Conservation (phyloP, 768 basidiomycete genomes). For the Pisolithus tinctorius region DNA sequence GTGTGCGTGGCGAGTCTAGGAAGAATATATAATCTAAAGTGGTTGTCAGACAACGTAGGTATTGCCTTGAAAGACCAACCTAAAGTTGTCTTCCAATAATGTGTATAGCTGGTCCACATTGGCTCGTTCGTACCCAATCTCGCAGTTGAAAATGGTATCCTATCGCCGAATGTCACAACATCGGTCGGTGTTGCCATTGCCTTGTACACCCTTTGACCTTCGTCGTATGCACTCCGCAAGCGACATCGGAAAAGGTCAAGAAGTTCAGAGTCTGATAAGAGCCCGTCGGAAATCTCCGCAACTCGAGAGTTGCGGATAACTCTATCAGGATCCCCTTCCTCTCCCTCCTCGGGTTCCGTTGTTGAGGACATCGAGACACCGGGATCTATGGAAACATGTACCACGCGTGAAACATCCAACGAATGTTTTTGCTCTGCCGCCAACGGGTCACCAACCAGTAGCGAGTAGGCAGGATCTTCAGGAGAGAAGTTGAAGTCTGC, state of each 20-base stretch:
- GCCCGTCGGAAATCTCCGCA: conserved; percentile 55
- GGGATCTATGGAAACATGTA: conserved; percentile 66
- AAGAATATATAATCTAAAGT: conserved; percentile 85
- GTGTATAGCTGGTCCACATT: conserved; percentile 83
- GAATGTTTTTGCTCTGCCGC: conserved; percentile 43
- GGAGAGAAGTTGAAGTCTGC: conserved; percentile 91
- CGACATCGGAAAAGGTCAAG: conserved; percentile 30
- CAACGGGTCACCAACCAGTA: conserved; percentile 61
- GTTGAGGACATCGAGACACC: conserved; percentile 30
- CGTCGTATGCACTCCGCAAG: conserved; percentile 67
- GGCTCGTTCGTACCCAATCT: conserved; percentile 65
- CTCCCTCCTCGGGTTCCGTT: conserved; percentile 26
- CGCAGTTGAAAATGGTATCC: conserved; percentile 33
- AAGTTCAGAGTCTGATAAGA: conserved; percentile 58
- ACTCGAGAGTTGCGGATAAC: conserved; percentile 69
- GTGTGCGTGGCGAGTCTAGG: conserved; percentile 35
- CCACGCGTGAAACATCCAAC: conserved; percentile 59
- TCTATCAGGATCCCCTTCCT: conserved; percentile 51
- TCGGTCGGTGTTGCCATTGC: conserved; percentile 7
- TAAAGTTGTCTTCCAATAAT: conserved; percentile 77
- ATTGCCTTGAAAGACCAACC: conserved; percentile 38
- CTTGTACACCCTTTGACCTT: conserved; percentile 31
- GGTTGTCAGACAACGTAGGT: conserved; percentile 4
- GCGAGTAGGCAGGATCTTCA: conserved; percentile 72
- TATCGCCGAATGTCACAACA: conserved; percentile 44